Base-by-base conservation (phyloP, 371 early-diverging fungal species). In the Conidiobolus incongruus region DNA sequence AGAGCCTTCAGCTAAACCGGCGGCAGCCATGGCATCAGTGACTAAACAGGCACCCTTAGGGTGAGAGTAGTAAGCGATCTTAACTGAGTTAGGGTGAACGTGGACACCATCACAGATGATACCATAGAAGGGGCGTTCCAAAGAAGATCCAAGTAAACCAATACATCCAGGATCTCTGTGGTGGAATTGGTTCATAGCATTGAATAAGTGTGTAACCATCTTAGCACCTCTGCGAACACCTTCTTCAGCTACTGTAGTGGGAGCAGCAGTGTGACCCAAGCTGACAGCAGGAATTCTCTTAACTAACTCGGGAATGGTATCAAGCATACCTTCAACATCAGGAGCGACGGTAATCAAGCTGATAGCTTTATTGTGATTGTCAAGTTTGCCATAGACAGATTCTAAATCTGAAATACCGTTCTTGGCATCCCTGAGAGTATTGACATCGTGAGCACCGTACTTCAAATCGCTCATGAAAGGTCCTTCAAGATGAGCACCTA, bases 121-220 rank as follows among this genome's bases (percentile, higher is more conserved):
- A 19, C 81, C 81, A 51, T 77, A 81, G 60, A 68, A 77, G 8
- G 78, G 77, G 28, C 77, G 68, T 15, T 68, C 63, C 30, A 58
- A 23, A 28, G 60, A 55, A 1, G 74, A 64, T 16, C 80, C 80
- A 24, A 81, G 56, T 10, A 80, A 53, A 22, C 81, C 81, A 40
- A 80, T 69, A 46, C 80, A 61, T 44, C 77, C 79, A 8, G 81
- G 80, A 49, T 81, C 79, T 43, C 81, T 74, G 57, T 81, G 81
- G 57, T 80, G 79, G 54, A 81, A 81, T 53, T 68, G 67, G 48
- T 70, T 77, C 83, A 81, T 81, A 29, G 82, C 80, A 43, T 81
- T 79, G 54, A 84, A 86, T 47, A 86, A 53, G 49, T 86, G 86
- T 0, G 86, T 86, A 32, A 83, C 57, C 45, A 58, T 51, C n/a